These are phyloP conservation scores for Cladosporium sp. DNA, from an alignment of 2,329 filamentous ascomycete species.

Conservation along the genomic window DNA sequence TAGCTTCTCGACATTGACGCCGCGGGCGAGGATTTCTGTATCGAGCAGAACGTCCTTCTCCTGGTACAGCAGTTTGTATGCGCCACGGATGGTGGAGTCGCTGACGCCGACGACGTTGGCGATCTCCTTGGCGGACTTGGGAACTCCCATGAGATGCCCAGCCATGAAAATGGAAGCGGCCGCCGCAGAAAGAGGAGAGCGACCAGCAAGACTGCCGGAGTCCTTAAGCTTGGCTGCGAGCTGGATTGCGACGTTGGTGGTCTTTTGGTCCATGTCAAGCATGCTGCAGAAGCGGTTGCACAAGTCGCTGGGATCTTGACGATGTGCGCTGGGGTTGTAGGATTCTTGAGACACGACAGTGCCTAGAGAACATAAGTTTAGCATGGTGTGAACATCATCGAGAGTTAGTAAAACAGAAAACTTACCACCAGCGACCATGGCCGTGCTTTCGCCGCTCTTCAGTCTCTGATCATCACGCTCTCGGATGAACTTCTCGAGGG, in stretches of 20 bases:
- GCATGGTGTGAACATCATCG: constrained; percentile 16
- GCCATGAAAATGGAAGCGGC: constrained; percentile 97
- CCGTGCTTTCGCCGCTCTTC: constrained; percentile 30
- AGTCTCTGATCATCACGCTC: constrained; percentile 61
- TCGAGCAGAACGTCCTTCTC: constrained; percentile 74
- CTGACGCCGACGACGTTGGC: constrained; percentile 82
- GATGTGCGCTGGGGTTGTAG: constrained; percentile 32
- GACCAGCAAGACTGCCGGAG: constrained; percentile 80
- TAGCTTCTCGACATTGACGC: constrained; percentile 70
- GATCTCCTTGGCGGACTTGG: constrained; percentile 82
- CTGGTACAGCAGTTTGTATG: constrained; percentile 83
- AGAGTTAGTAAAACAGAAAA: constrained; percentile 19
- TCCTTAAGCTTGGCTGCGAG: constrained; percentile 76
- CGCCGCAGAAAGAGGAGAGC: constrained; percentile 89
- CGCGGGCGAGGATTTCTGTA: constrained; percentile 70
- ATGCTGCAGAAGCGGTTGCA: constrained; percentile 88
- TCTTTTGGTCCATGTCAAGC: constrained; percentile 71
- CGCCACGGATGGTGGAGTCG: constrained; percentile 94
- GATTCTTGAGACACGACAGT: constrained; percentile 31
- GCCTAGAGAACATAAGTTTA: constrained; percentile 26
- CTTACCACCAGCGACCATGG: constrained; percentile 52
- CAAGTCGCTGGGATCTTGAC: constrained; percentile 50
- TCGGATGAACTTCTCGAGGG: constrained; percentile 82
- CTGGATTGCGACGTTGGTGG: constrained; percentile 76
- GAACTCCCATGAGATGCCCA: constrained; percentile 78